A percentile compares a stretch with the other conserved stretches of the same genome.
Conservation (phyloP, 2,329 filamentous ascomycete genomes). For the Myriangium duriaei region DNA sequence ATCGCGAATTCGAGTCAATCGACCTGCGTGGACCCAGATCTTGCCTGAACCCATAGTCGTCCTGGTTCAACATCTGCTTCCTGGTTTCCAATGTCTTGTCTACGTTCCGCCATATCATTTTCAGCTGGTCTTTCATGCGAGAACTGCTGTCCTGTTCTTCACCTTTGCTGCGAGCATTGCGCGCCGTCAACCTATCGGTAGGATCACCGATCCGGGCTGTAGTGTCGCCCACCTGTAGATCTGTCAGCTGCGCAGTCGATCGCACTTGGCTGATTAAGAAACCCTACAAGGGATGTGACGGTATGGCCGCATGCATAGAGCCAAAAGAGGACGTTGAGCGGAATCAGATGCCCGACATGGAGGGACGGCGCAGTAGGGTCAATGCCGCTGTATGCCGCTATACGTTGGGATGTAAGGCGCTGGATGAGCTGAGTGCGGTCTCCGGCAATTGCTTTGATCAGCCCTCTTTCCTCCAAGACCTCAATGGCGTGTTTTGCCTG, state of each 20-base stretch:
- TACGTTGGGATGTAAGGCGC: conserved; percentile 51
- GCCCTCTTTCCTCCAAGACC: conserved; percentile 57
- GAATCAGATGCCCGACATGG: conserved; percentile 68
- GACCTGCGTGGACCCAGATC: not conserved
- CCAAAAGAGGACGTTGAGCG: conserved; percentile 76
- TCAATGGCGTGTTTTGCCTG: conserved; percentile 39
- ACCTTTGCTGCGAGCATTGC: conserved; percentile 40
- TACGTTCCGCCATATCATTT: conserved; percentile 63
- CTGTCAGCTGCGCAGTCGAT: conserved; percentile 17
- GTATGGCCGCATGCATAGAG: conserved; percentile 65
- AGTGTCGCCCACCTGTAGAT: conserved; percentile 49
- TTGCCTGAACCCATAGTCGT: conserved; percentile 38
- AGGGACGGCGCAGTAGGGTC: conserved; percentile 71
- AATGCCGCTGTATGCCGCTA: conserved; percentile 68
- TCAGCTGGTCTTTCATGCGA: conserved; percentile 57
- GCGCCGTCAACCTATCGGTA: conserved; percentile 52
- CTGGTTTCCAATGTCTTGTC: conserved; percentile 29
- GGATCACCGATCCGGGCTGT: conserved; percentile 73
- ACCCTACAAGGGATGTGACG: conserved; percentile 46
- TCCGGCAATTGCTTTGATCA: conserved; percentile 59
- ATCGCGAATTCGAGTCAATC: conserved; percentile 45
- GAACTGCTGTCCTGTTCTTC: conserved; percentile 51
- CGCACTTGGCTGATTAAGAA: not conserved
- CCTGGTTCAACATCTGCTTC: conserved; percentile 52
- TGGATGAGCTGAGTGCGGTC: conserved; percentile 45